Base-by-base conservation (phyloP, 192 early-diverging fungal genomes). In the Coemansia sp. region DNA sequence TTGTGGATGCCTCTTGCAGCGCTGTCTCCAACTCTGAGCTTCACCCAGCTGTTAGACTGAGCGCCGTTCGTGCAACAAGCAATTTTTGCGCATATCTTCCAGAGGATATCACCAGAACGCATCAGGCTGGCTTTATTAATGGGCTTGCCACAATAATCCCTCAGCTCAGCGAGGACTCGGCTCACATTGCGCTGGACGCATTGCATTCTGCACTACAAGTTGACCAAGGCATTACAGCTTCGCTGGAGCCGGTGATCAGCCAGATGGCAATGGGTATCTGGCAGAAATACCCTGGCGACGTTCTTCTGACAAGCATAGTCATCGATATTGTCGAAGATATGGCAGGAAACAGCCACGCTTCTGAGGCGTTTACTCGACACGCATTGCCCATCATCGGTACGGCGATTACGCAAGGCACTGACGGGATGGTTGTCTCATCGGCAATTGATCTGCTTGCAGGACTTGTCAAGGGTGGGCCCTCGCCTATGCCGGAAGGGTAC, bases 251-350 rank as follows among this genome's bases (percentile, higher is more conserved):
- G 11, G 69, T 86, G 46, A 74, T 98, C 39, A 87, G 88, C 59
- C 88, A 90, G 8, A 77, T 92, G 39, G 76, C 93, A 0, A 69
- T 97, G 65, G 85, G 89, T 13, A 86, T 91, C n/a, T 96, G 93
- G 95, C 84, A 80, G 46, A 85, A 85, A 41, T 84, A 93, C 70
- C 89, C 93, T 10, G 87, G 87, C 76, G 93, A 97, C 74, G 86
- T 86, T n/a, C 69, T 93, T 55, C 77, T 97, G 66, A 86, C 84
- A 6, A 85, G 90, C 63, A 86, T 91, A 45, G 84, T 95, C 22
- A 82, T 88, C 36, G 94, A 95, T 66, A 81, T 95, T 37, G 88
- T 95, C 67, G 89, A 90, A 49, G 83, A 85, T 7, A 73, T 97
- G 81, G 89, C 93, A 2, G 68, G 83, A 43, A 94, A 95, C 74